Conservation (phyloP, 345 rosid species). For the Draba incana region DNA sequence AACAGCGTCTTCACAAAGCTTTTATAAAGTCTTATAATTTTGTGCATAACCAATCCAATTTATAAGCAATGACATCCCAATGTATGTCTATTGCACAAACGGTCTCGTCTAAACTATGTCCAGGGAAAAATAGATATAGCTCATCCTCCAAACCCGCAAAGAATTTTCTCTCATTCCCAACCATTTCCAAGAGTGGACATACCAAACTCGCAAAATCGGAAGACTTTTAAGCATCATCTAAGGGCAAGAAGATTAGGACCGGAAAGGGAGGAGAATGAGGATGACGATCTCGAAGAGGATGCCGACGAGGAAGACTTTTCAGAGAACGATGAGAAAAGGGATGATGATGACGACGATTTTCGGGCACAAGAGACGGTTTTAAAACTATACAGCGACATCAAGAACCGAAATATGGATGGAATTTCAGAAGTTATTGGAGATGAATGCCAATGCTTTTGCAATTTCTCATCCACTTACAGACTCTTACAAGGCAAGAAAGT, state of each 20-base stretch:
- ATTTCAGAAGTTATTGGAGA: slow-evolving; percentile 67
- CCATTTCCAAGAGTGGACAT: neutral
- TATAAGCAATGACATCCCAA: slow-evolving; percentile 30
- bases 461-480: slow-evolving; percentile 53
- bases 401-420: slow-evolving; percentile 48
- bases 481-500: slow-evolving; percentile 81
- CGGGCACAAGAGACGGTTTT: slow-evolving; percentile 62
- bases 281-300: slow-evolving; percentile 1
- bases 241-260: slow-evolving; percentile 21
- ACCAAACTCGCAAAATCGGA: neutral
- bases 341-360: neutral
- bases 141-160: neutral
- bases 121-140: neutral
- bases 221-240: slow-evolving; percentile 10
- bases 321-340: neutral
- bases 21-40: slow-evolving; percentile 5
- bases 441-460: slow-evolving; percentile 70
- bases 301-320: neutral
- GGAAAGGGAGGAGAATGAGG: neutral
- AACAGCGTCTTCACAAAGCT: neutral
- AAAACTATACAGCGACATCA: slow-evolving; percentile 57
- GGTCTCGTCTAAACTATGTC: slow-evolving; percentile 14
- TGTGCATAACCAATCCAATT: slow-evolving; percentile 16
- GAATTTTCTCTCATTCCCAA: neutral
- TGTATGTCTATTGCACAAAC: slow-evolving; percentile 5